Conservation (phyloP, 1,139 yeast genomes). For the Geotrichum fermentans region DNA sequence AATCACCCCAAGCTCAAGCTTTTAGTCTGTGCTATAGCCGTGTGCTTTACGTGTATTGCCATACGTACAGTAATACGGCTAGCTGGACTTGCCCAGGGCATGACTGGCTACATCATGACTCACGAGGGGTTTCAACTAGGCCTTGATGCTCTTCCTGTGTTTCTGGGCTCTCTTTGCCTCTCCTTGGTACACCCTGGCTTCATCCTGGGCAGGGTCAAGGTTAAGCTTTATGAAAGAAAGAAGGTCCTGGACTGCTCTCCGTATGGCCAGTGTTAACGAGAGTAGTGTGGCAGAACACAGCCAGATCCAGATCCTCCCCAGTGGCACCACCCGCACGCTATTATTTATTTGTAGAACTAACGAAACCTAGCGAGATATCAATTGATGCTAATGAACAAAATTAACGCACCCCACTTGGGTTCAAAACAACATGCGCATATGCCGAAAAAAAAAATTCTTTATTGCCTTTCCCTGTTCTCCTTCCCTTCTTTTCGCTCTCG, state of each 20-base stretch:
- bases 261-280: not conserved
- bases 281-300: too few species aligned
- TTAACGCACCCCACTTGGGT: too few species aligned
- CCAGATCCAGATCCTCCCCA: too few species aligned
- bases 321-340: too few species aligned
- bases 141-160: constrained; percentile 71
- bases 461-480: too few species aligned
- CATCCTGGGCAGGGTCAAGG: not conserved
- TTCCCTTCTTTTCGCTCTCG: too few species aligned
- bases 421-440: too few species aligned
- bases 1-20: not conserved
- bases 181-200: constrained; percentile 59
- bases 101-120: constrained; percentile 59
- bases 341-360: too few species aligned
- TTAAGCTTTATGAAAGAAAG: not conserved
- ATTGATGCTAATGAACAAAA: too few species aligned
- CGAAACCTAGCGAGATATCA: too few species aligned
- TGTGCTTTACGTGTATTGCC: constrained; percentile 47
- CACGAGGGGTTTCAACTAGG: constrained; percentile 71
- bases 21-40: constrained; percentile 24
- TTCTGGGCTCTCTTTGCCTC: constrained; percentile 43
- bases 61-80: constrained; percentile 75
- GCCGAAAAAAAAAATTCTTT: too few species aligned
- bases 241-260: not conserved
- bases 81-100: constrained; percentile 71